Evolutionary conservation across 176 grass and related monocot genomes (phyloP).

Genomic region (Oropetium thomaeum): DNA sequence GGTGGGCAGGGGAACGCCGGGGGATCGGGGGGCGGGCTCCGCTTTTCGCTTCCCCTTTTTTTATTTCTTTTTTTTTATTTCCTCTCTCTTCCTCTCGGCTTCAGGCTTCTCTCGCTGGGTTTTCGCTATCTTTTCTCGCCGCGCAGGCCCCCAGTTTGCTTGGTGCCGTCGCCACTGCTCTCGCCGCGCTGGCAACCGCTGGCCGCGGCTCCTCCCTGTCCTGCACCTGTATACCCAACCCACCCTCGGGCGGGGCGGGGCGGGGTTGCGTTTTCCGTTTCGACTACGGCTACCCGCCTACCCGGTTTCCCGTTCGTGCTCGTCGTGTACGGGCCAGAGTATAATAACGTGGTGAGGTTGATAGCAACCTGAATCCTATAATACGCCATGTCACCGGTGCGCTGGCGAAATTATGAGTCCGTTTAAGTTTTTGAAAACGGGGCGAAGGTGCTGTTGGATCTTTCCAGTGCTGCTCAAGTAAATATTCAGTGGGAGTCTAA

Average conservation of each 20-base stretch:
- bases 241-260: too few relatives aligned
- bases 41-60: background rate
- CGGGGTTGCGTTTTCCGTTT: background rate
- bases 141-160: slow-evolving; percentile 27
- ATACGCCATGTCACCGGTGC: background rate
- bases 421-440: background rate
- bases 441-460: background rate
- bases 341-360: background rate
- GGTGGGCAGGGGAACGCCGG: background rate
- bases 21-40: background rate
- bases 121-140: slow-evolving; percentile 12
- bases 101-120: slow-evolving; percentile 3
- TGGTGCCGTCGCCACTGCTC: background rate
- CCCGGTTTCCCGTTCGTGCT: background rate
- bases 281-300: background rate
- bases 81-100: too few relatives aligned
- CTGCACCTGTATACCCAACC: background rate
- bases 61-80: background rate
- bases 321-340: background rate
- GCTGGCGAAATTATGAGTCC: background rate
- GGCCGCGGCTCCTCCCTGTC: slow-evolving; percentile 25
- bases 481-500: too few relatives aligned
- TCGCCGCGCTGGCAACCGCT: slow-evolving; percentile 14
- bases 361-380: background rate
- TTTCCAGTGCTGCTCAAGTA: background rate